Conservation (phyloP, 306 rosid species). For the Pueraria montana region DNA sequence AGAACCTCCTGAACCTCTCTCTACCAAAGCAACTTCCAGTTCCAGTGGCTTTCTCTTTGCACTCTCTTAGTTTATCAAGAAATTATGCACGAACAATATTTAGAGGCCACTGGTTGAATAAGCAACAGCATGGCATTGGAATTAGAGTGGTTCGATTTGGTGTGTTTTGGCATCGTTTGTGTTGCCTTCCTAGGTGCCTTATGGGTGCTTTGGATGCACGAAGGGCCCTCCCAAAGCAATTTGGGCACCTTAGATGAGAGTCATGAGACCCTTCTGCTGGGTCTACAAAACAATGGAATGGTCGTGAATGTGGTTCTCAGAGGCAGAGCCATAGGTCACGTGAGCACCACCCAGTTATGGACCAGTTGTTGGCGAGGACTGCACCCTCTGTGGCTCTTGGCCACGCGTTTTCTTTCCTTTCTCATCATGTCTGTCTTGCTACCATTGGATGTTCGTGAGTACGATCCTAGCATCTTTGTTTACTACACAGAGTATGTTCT, state of each 20-base stretch:
- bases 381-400: slow-evolving; percentile 68
- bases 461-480: slow-evolving; percentile 59
- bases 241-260: slow-evolving; percentile 55
- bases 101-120: neutral
- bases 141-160: slow-evolving; percentile 79
- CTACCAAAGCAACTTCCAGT: too few species aligned
- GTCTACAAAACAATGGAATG: too few species aligned
- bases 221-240: slow-evolving; percentile 49
- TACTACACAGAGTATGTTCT: slow-evolving; percentile 80
- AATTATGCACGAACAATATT: neutral
- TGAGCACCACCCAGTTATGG: slow-evolving; percentile 66
- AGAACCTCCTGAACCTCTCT: neutral
- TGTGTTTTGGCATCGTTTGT: slow-evolving; percentile 69
- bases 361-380: slow-evolving; percentile 76
- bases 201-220: slow-evolving; percentile 65
- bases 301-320: slow-evolving; percentile 48
- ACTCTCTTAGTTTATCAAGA: neutral
- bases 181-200: slow-evolving; percentile 54
- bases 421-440: slow-evolving; percentile 54
- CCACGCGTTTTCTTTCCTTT: slow-evolving; percentile 62
- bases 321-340: slow-evolving; percentile 41
- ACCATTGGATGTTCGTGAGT: slow-evolving; percentile 56
- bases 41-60: neutral
- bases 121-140: slow-evolving; percentile 56
- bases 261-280: slow-evolving; percentile 62